Percentiles rank a stretch among this genome's conserved stretches.
Conservation (phyloP, 192 early-diverging fungal species). For the Coemansia sp. region DNA sequence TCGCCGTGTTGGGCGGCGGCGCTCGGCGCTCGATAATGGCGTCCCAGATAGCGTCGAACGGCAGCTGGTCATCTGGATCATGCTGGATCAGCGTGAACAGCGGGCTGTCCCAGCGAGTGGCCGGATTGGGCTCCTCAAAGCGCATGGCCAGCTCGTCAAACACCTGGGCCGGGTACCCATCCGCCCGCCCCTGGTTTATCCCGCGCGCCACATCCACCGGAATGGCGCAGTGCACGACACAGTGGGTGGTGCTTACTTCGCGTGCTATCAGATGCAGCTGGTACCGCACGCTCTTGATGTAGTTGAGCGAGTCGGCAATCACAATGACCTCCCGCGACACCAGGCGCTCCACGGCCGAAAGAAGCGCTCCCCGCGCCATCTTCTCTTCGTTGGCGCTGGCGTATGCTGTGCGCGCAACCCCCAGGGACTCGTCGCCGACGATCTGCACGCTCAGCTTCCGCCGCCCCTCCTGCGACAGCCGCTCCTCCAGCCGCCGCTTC, state of each 20-base stretch:
- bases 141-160: constrained; percentile 78
- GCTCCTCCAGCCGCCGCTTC: constrained; percentile 49
- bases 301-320: constrained; percentile 92
- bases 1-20: constrained; percentile 79
- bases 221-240: constrained; percentile 68
- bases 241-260: constrained; percentile 80
- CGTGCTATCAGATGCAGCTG: constrained; percentile 89
- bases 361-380: constrained; percentile 70
- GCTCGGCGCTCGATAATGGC: constrained; percentile 67
- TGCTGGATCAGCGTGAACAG: constrained; percentile 83
- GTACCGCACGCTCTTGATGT: constrained; percentile 98
- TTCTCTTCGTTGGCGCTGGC: constrained; percentile 70
- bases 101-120: constrained; percentile 93
- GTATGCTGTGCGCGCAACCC: constrained; percentile 59
- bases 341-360: constrained; percentile 85
- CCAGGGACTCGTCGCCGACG: constrained; percentile 73
- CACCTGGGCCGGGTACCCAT: constrained; percentile 37
- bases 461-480: constrained; percentile 34
- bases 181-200: constrained; percentile 49
- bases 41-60: constrained; percentile 67
- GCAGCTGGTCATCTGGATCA: constrained; percentile 50
- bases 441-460: constrained; percentile 58
- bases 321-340: constrained; percentile 80
- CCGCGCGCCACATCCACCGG: constrained; percentile 50
- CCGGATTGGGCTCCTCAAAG: constrained; percentile 90